Evolutionary conservation across 306 rosid genomes (phyloP).

Genomic region (Citrullus colocynthis): DNA sequence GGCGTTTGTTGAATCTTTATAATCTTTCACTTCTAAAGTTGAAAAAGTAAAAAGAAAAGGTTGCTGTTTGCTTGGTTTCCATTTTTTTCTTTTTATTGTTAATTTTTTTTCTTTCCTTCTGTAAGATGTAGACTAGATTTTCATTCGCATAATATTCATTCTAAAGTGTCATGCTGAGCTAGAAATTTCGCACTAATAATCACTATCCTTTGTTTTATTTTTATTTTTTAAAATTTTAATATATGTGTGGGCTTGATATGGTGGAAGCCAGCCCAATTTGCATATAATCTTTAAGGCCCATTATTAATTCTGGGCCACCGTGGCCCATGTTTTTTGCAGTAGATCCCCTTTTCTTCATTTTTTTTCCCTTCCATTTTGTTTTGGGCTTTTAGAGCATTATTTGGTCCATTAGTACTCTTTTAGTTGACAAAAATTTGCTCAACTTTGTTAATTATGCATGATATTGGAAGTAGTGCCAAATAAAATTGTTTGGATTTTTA

Average conservation of each 20-base stretch:
- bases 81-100: not conserved
- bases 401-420: not conserved
- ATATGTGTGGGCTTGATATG: not conserved
- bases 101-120: not conserved
- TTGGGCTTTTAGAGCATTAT: not conserved
- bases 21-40: not conserved
- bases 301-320: not conserved
- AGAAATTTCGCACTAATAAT: not conserved
- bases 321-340: not conserved
- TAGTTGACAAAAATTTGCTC: not conserved
- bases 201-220: not conserved
- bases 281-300: not conserved
- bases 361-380: too few species aligned
- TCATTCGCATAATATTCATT: not conserved
- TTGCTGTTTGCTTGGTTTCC: not conserved
- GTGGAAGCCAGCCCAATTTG: not conserved
- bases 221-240: not conserved
- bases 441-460: too few species aligned
- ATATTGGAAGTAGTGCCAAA: not conserved
- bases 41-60: not conserved
- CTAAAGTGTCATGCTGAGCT: not conserved
- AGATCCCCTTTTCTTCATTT: not conserved
- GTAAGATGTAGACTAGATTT: conserved; percentile 4
- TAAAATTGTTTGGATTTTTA: too few species aligned
- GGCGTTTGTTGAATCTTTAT: not conserved